Evolutionary conservation across 1,284 basidiomycete species (phyloP), one percentile per base, ranked within the genome.

Genomic region (Marasmius fiardii): DNA sequence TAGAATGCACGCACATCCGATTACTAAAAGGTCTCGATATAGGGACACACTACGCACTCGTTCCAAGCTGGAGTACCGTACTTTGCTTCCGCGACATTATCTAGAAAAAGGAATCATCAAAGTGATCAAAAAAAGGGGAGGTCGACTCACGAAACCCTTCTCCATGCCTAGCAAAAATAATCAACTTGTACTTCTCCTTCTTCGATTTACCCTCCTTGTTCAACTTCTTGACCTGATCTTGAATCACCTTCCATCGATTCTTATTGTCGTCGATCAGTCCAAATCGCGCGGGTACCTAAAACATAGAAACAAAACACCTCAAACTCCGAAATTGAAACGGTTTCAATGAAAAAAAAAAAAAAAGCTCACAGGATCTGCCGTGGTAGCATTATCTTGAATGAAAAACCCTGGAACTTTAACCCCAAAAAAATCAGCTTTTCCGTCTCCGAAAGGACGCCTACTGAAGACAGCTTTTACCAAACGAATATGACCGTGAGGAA

Each of bases 71-170:
- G 59, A 1, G 76, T 77, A 0, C 91, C 90, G 65, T 94, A 90
- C 64, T 89, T 88, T 8, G 69, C 68, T 61, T 88, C 83, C 0
- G 76, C 93, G 5, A 89, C 74, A 58, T 93, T 93, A 67, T 93
- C 88, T 90, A 58, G 52, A 48, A 21, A 33, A 26, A 48, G 54
- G 34, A 23, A 47, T 14, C 37, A 43, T 52, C 31, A 28, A 45
- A n/a, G 33, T 52, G n/a, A 37, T 52, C 48, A 18, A 26, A 16
- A 24, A 45, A 50, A 33, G 14, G 20, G 14, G 10, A 50, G 34
- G 12, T 52, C 37, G 12, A 74, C 86, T 61, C 64, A 85, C 84
- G 85, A 60, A 72, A 82, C 34, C 90, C 90, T 71, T 92, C 73
- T 0, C 90, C 90, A 60, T 92, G 90, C 58, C 90, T 73, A 2